Evolutionary conservation across 1,284 basidiomycete genomes (phyloP).

Genomic region (Austroboletus olivaceoglutinosus): DNA sequence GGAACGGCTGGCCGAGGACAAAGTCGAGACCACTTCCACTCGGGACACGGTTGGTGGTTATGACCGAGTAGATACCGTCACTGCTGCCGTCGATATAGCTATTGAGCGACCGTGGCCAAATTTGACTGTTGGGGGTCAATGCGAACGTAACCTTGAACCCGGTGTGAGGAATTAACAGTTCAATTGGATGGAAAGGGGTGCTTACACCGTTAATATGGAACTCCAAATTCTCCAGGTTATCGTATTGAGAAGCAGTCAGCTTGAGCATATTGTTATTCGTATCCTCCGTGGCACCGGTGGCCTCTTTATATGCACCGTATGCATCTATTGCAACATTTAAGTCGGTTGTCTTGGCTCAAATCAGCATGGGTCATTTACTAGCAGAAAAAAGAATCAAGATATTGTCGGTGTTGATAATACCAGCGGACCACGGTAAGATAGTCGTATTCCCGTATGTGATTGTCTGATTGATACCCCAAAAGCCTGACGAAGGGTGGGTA

Average conservation of each 20-base stretch:
- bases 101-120: constrained; percentile 47
- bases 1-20: constrained; percentile 53
- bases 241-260: constrained; percentile 38
- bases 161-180: constrained; percentile 22
- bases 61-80: constrained; percentile 48
- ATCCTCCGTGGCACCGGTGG: constrained; percentile 54
- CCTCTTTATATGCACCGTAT: constrained; percentile 46
- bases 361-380: constrained; percentile 19
- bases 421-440: constrained; percentile 49
- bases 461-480: constrained; percentile 64
- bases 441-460: constrained; percentile 49
- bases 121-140: constrained; percentile 49
- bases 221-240: constrained; percentile 40
- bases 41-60: constrained; percentile 39
- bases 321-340: constrained; percentile 39
- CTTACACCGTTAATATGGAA: constrained; percentile 42
- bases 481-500: constrained; percentile 47
- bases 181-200: background rate
- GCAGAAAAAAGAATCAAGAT: constrained; percentile 38
- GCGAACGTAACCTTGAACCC: constrained; percentile 33
- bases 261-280: constrained; percentile 39
- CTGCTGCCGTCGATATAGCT: constrained; percentile 41
- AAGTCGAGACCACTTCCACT: constrained; percentile 50
- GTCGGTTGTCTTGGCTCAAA: background rate
- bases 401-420: constrained; percentile 62